These are phyloP conservation scores for Caryopteris hybrid DNA, from an alignment of 305 asterid genomes.

Conservation along the genomic window DNA sequence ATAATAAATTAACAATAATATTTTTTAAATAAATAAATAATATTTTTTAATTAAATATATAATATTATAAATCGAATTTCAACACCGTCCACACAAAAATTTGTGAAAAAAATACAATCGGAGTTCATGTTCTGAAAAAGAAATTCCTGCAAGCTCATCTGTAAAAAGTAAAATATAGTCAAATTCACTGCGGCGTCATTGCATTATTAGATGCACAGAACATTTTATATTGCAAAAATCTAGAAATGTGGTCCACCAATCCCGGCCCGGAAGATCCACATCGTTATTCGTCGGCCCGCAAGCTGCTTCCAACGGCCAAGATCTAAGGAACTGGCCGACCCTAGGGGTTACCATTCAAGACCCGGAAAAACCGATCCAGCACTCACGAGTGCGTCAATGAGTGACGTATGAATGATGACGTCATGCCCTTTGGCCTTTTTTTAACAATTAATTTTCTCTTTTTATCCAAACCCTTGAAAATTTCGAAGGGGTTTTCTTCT, in stretches of 20 bases:
- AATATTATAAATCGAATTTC: too few species aligned
- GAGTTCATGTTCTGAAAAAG: too few species aligned
- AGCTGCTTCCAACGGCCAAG: constrained; percentile 6
- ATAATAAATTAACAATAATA: too few species aligned
- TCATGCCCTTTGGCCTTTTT: neutral
- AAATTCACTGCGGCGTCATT: neutral
- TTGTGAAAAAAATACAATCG: too few species aligned
- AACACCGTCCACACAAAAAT: too few species aligned
- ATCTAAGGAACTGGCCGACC: neutral
- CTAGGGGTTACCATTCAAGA: neutral
- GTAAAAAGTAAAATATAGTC: too few species aligned
- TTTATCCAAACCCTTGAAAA: constrained; percentile 4
- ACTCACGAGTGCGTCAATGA: neutral
- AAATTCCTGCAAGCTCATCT: too few species aligned
- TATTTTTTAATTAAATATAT: too few species aligned
- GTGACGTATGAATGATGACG: neutral
- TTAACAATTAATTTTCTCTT: neutral
- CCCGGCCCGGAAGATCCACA: neutral
- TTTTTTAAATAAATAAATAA: too few species aligned
- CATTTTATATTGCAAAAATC: neutral
- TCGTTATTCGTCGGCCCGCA: neutral
- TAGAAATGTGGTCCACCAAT: constrained; percentile 17
- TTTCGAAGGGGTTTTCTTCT: constrained; percentile 7
- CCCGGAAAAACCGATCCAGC: constrained; percentile 11
- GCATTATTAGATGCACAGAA: neutral